Conservation (phyloP, 208 protist species). For the Vickermania ingenoplastis region DNA sequence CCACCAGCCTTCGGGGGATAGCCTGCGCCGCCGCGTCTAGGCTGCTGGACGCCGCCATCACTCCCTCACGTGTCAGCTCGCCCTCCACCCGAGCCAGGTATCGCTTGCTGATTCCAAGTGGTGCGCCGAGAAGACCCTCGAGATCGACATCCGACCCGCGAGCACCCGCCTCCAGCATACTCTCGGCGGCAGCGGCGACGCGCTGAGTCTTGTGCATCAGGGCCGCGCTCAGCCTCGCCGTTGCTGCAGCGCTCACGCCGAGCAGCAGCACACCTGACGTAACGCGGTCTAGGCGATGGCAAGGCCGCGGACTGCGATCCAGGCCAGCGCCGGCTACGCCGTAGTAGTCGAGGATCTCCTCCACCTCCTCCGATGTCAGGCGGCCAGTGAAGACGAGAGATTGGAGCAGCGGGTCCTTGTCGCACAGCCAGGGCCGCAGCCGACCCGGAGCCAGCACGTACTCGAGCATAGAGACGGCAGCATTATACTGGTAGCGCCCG, state of each 20-base stretch:
- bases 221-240: constrained; percentile 31
- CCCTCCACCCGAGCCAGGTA: constrained; percentile 40
- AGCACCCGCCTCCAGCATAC: constrained; percentile 2
- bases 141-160: not conserved
- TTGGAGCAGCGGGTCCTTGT: constrained; percentile 55
- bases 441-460: constrained; percentile 73
- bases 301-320: constrained; percentile 48
- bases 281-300: constrained; percentile 81
- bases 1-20: not conserved
- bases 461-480: constrained; percentile 80
- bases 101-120: constrained; percentile 21
- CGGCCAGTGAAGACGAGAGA: constrained; percentile 42
- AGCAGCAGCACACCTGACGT: constrained; percentile 81
- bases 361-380: constrained; percentile 30
- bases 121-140: constrained; percentile 3
- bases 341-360: constrained; percentile 63
- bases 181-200: constrained; percentile 29
- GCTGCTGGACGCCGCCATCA: not conserved
- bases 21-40: not conserved
- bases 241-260: constrained; percentile 35
- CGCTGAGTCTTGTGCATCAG: constrained; percentile 59
- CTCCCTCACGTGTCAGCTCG: not conserved
- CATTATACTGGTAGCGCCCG: constrained; percentile 90
- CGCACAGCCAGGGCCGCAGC: constrained; percentile 47
- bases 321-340: constrained; percentile 3